These are phyloP conservation scores for Testicularia cyperi DNA, from an alignment of 1,284 basidiomycete species.

Conservation along the genomic window DNA sequence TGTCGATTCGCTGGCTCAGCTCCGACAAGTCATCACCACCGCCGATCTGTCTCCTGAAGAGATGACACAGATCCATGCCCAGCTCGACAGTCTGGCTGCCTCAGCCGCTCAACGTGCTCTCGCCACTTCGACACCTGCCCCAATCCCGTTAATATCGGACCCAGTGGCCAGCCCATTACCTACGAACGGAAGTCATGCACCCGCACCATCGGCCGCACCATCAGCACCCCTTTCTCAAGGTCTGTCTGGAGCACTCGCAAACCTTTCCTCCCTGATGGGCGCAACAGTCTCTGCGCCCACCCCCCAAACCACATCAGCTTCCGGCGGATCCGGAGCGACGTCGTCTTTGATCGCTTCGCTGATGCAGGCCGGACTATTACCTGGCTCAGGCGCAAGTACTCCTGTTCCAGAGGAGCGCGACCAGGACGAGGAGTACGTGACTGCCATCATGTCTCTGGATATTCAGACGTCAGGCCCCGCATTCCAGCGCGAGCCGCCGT, in stretches of 20 bases:
- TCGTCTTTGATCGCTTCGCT: slow-evolving; percentile 48
- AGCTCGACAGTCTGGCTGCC: slow-evolving; percentile 69
- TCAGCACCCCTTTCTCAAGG: slow-evolving; percentile 42
- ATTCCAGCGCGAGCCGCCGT: slow-evolving; percentile 70
- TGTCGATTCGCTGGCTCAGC: slow-evolving; percentile 63
- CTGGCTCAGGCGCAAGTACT: slow-evolving; percentile 26
- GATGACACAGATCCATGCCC: slow-evolving; percentile 74
- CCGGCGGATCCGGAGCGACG: slow-evolving; percentile 3
- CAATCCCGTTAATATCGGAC: not conserved
- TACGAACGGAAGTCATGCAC: not conserved
- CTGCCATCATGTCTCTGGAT: slow-evolving; percentile 70
- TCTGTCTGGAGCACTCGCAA: slow-evolving; percentile 20
- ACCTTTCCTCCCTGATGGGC: slow-evolving; percentile 10
- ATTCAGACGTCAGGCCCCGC: slow-evolving; percentile 73
- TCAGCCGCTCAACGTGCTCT: slow-evolving; percentile 11
- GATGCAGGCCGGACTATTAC: slow-evolving; percentile 54
- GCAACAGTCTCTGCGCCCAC: slow-evolving; percentile 2
- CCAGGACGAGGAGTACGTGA: slow-evolving; percentile 68
- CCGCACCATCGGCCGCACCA: slow-evolving; percentile 42
- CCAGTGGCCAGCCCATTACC: not conserved
- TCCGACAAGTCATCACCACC: slow-evolving; percentile 73
- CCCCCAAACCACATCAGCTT: not conserved
- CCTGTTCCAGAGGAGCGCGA: slow-evolving; percentile 60
- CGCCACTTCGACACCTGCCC: slow-evolving; percentile 38
- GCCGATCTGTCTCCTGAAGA: slow-evolving; percentile 76